Percentiles rank a stretch among this genome's conserved stretches.
phyloP scores from a whole-genome alignment of 2,329 filamentous ascomycete genomes.

The Sclerotinia borealis region DNA sequence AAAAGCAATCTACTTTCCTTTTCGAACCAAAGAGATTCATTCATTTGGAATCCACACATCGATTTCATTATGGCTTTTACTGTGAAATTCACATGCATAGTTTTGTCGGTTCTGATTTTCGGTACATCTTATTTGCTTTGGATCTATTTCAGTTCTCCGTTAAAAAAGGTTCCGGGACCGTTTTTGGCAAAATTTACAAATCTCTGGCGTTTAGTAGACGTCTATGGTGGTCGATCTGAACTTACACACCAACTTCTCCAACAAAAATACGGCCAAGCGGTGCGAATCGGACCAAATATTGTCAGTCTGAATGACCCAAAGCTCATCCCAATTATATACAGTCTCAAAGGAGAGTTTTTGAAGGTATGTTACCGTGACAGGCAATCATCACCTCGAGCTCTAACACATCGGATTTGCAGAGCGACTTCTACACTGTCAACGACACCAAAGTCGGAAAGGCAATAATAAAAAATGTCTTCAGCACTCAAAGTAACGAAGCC shows the following conservation, averaged over 20 bases:
- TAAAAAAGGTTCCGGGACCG: slow-evolving; percentile 25
- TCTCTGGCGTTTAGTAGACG: slow-evolving; percentile 25
- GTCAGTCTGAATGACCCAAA: slow-evolving; percentile 27
- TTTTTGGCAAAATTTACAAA: slow-evolving; percentile 27
- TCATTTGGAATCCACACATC: background rate
- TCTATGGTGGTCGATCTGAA: slow-evolving; percentile 19
- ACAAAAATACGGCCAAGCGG: slow-evolving; percentile 20
- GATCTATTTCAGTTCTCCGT: slow-evolving; percentile 15
- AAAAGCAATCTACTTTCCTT: background rate
- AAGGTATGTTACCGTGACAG: slow-evolving; percentile 16
- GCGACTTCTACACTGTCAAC: slow-evolving; percentile 23
- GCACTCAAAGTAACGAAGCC: slow-evolving; percentile 17
- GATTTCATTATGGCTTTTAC: background rate
- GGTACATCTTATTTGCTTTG: background rate
- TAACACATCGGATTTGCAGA: slow-evolving; percentile 7
- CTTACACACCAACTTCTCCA: slow-evolving; percentile 19
- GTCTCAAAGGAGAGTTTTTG: slow-evolving; percentile 16
- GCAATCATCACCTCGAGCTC: background rate
- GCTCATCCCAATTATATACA: slow-evolving; percentile 18
- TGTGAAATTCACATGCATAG: background rate
- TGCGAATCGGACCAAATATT: slow-evolving; percentile 26
- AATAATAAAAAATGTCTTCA: slow-evolving; percentile 23
- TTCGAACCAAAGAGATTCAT: background rate
- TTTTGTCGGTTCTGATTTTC: background rate
- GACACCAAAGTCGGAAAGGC: slow-evolving; percentile 18